Percentiles rank a stretch among this genome's conserved stretches.
Evolutionary conservation across 768 basidiomycete species (phyloP).

Genomic region (Mycena filopes): DNA sequence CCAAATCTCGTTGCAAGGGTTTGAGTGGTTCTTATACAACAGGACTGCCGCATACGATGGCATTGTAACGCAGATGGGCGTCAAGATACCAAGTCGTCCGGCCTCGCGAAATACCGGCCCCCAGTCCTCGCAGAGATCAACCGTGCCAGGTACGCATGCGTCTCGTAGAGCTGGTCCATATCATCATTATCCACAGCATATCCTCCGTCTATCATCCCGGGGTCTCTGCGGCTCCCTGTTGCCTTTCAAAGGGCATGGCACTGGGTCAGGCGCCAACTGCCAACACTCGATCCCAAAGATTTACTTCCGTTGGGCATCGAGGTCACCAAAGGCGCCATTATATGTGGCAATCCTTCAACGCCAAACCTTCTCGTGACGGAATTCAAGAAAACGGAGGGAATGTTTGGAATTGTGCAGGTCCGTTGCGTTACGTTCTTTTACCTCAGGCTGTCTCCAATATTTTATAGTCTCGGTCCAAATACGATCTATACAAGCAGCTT

Average conservation of each 20-base stretch:
- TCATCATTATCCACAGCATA: slow-evolving; percentile 37
- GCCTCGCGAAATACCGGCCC: slow-evolving; percentile 51
- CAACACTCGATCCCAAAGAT: slow-evolving; percentile 81
- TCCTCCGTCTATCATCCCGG: slow-evolving; percentile 43
- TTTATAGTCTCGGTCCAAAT: slow-evolving; percentile 77
- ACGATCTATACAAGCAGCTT: slow-evolving; percentile 86
- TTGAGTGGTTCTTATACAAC: slow-evolving; percentile 96
- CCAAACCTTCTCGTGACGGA: slow-evolving; percentile 84
- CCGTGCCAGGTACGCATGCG: slow-evolving; percentile 50
- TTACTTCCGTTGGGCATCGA: slow-evolving; percentile 88
- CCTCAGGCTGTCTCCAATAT: slow-evolving; percentile 13
- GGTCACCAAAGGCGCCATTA: slow-evolving; percentile 81
- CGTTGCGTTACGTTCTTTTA: slow-evolving; percentile 36
- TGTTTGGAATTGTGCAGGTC: slow-evolving; percentile 82
- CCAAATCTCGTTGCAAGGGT: slow-evolving; percentile 81
- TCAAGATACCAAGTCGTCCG: slow-evolving; percentile 46
- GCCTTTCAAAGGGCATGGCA: slow-evolving; percentile 52
- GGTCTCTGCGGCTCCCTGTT: slow-evolving; percentile 46
- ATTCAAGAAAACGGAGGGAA: slow-evolving; percentile 81
- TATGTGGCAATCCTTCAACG: slow-evolving; percentile 88
- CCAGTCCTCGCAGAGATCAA: slow-evolving; percentile 51
- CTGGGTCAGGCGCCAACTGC: slow-evolving; percentile 72
- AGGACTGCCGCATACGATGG: slow-evolving; percentile 88
- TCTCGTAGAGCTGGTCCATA: not conserved
- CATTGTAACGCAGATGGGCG: slow-evolving; percentile 81